phyloP scores from a whole-genome alignment of 805 yeast species.

The Zygosaccharomyces bailii region DNA sequence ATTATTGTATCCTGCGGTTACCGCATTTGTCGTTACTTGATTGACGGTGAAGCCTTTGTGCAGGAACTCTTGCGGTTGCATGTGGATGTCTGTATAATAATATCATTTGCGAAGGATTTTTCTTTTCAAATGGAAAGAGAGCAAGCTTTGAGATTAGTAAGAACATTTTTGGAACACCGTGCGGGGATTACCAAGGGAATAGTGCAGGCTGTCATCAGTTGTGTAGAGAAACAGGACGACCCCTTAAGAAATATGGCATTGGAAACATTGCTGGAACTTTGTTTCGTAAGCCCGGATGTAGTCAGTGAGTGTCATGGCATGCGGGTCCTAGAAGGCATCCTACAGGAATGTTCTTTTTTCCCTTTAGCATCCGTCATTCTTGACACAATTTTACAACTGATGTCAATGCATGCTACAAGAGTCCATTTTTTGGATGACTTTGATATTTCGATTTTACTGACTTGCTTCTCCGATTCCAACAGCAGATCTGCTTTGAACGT shows the following conservation, averaged over 20 bases:
- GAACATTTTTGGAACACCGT: slow-evolving; percentile 53
- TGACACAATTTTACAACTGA: slow-evolving; percentile 29
- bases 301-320: slow-evolving; percentile 48
- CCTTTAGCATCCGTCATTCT: slow-evolving; percentile 28
- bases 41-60: slow-evolving; percentile 53
- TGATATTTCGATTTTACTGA: slow-evolving; percentile 59
- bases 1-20: slow-evolving; percentile 74
- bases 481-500: slow-evolving; percentile 45
- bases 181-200: slow-evolving; percentile 66
- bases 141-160: slow-evolving; percentile 69
- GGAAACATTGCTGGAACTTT: slow-evolving; percentile 56
- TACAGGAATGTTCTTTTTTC: slow-evolving; percentile 29
- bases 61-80: slow-evolving; percentile 50
- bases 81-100: slow-evolving; percentile 59
- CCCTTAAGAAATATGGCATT: slow-evolving; percentile 48
- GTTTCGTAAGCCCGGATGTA: slow-evolving; percentile 43
- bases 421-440: slow-evolving; percentile 47
- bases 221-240: slow-evolving; percentile 56
- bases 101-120: slow-evolving; percentile 59
- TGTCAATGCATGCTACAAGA: slow-evolving; percentile 32
- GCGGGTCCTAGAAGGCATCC: slow-evolving; percentile 36
- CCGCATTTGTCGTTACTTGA: slow-evolving; percentile 63
- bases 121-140: slow-evolving; percentile 60
- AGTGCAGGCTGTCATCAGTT: slow-evolving; percentile 61
- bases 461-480: slow-evolving; percentile 68